These are phyloP conservation scores for Sechiopsis laciniata DNA, from an alignment of 306 rosid genomes.

Conservation along the genomic window DNA sequence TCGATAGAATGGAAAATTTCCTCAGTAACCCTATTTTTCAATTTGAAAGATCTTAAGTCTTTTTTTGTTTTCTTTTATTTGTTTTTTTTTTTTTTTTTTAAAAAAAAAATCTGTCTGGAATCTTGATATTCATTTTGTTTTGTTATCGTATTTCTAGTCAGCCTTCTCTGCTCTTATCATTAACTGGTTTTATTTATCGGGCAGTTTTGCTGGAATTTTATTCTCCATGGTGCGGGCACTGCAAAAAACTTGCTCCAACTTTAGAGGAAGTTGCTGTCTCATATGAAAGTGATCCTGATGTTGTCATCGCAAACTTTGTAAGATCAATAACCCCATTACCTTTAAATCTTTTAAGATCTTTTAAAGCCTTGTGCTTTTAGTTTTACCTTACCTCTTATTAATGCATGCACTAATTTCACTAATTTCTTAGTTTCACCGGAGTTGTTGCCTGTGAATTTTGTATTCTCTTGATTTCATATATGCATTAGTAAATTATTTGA, in stretches of 20 bases:
- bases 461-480: too few species aligned
- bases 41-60: too few species aligned
- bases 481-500: too few species aligned
- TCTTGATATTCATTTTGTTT: background rate
- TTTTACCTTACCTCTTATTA: background rate
- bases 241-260: conserved; percentile 87
- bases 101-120: too few species aligned
- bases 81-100: too few species aligned
- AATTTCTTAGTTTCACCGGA: background rate
- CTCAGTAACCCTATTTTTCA: too few species aligned
- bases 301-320: conserved; percentile 79
- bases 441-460: background rate
- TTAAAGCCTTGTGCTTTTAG: background rate
- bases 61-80: too few species aligned
- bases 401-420: background rate
- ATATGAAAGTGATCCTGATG: conserved; percentile 55
- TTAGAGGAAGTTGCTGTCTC: conserved; percentile 83
- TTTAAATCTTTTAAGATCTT: background rate
- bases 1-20: too few species aligned
- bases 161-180: background rate
- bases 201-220: conserved; percentile 86
- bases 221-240: conserved; percentile 97
- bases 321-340: conserved; percentile 28
- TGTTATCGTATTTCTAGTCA: background rate
- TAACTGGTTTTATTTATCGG: conserved; percentile 16